Evolutionary conservation across 106 monocot genomes (phyloP).

Genomic region (Dioscorea dumetorum): DNA sequence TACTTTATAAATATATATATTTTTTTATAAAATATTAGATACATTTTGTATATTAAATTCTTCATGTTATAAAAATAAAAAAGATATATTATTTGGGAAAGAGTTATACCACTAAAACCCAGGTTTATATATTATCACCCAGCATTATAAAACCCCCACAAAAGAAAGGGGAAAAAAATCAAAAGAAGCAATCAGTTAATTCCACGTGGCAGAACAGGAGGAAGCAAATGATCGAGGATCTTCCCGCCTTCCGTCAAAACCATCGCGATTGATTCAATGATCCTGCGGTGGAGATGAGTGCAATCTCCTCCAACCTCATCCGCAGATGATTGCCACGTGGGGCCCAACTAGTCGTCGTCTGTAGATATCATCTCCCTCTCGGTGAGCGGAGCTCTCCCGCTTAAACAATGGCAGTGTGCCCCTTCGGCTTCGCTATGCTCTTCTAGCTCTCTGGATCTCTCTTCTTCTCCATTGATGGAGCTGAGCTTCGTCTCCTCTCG

Average conservation of each 20-base stretch:
- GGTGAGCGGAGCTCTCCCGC: background rate
- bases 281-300: no score
- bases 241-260: no score
- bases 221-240: no score
- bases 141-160: background rate
- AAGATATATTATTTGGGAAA: no score
- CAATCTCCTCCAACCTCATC: background rate
- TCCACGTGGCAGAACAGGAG: background rate
- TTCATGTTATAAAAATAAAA: no score
- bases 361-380: background rate
- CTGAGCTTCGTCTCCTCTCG: slow-evolving; percentile 12
- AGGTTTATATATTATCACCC: no score
- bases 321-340: background rate
- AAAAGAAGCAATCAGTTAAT: background rate
- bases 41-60: no score
- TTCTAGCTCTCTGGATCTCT: background rate
- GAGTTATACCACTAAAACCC: no score
- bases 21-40: no score
- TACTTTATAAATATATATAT: no score
- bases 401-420: background rate
- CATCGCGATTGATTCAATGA: no score
- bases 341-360: background rate
- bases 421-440: background rate
- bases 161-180: background rate
- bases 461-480: slow-evolving; percentile 4